phyloP scores from a whole-genome alignment of 805 yeast species.

The Zygotorulaspora chibaensis region DNA sequence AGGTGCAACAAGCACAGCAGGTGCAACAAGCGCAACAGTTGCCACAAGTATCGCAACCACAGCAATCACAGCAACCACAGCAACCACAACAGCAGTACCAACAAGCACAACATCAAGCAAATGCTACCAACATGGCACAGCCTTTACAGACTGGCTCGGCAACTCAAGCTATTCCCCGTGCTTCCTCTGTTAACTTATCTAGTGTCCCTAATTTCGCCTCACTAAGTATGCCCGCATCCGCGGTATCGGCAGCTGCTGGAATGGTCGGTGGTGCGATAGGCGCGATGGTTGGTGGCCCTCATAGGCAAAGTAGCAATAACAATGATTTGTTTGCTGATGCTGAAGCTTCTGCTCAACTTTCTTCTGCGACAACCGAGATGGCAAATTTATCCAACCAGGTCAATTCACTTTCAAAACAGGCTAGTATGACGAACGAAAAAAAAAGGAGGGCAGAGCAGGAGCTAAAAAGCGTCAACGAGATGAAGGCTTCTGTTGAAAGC shows the following conservation, averaged over 20 bases:
- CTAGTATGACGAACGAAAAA: constrained; percentile 63
- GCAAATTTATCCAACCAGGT: constrained; percentile 85
- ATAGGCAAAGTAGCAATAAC: constrained; percentile 22
- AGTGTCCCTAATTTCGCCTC: constrained; percentile 34
- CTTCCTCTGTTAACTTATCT: constrained; percentile 35
- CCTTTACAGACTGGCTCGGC: constrained; percentile 46
- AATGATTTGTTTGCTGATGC: constrained; percentile 54
- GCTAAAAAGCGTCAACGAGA: constrained; percentile 57
- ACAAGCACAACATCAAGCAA: constrained; percentile 19
- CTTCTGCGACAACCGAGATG: constrained; percentile 77
- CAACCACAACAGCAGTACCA: constrained; percentile 10
- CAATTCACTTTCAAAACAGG: constrained; percentile 70
- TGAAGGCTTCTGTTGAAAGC: constrained; percentile 68
- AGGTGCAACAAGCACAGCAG: constrained; percentile 10
- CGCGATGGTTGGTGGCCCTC: constrained; percentile 20
- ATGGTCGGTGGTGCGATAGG: constrained; percentile 16
- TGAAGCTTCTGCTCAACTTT: constrained; percentile 61
- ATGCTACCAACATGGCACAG: constrained; percentile 11
- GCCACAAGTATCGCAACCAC: constrained; percentile 9
- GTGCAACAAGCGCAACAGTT: constrained; percentile 4
- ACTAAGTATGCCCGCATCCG: constrained; percentile 10
- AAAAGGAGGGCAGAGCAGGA: constrained; percentile 74
- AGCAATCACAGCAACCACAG: constrained; percentile 14
- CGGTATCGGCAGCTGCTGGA: constrained; percentile 12
- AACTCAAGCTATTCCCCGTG: constrained; percentile 45